Base-by-base conservation (phyloP, 164 flowering plant species). In the Cinnamomum micranthum region DNA sequence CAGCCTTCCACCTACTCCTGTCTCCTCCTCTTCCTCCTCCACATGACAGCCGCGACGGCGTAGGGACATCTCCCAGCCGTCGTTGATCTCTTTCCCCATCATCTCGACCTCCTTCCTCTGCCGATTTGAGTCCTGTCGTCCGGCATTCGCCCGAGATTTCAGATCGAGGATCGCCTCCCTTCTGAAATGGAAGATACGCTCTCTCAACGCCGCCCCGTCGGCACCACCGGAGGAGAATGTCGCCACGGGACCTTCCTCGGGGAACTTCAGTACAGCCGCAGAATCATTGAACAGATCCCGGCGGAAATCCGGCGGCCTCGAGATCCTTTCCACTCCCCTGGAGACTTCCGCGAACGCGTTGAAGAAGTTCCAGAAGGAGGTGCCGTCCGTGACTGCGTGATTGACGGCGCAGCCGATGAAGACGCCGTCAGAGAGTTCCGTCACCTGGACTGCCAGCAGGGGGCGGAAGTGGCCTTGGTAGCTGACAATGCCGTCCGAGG, bases 281-380 rank as follows among this genome's bases (percentile, higher is more conserved):
- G 98, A 88, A 73, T 88, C 80, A n/a, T 88, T 87, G 11, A 87
- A 83, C 24, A 83, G 87, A 77, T 83, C 77, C 11, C 97, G 86
- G 73, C 74, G 17, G 52, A 91, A 88, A 23, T 85, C 85, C 3
- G 97, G 97, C 9, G 80, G 33, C 22, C 79, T 82, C 2, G 92
- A 65, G 60, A 87, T 84, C 72, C 77, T 81, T 73, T 70, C 78
- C 20, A 55, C 81, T 0, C 88, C 92, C 20, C 74, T 76, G 41
- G 79, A 64, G 50, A 91, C 69, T 41, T 87, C 95, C 0, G 97
- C 94, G 72, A 88, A 90, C 0, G 91, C 80, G 78, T 94, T 94
- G 76, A 92, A 90, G 84, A 94, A 94, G 69, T 94, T 90, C 98
- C 97, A 94, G 73, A 92, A 90, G 0, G 95, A 91, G 1, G 98